Percentiles rank a stretch among this genome's conserved stretches.
Conservation (phyloP, 768 basidiomycete species). For the Termitomyces sp. region DNA sequence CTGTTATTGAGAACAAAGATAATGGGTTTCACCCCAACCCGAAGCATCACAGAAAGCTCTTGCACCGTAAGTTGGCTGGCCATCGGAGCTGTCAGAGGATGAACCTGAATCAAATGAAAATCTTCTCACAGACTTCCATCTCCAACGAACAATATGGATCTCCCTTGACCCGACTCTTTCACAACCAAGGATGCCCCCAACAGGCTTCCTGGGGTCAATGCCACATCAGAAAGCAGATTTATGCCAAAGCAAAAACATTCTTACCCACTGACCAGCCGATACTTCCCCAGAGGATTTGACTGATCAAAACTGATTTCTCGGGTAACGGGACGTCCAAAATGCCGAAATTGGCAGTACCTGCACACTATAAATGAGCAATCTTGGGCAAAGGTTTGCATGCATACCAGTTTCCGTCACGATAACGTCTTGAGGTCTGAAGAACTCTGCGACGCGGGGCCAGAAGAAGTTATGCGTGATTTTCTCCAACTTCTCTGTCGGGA, state of each 20-base stretch:
- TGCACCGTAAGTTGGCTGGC: constrained; percentile 73
- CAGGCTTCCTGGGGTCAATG: constrained; percentile 40
- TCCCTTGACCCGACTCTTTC: constrained; percentile 50
- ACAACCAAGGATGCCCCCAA: constrained; percentile 84
- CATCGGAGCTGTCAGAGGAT: not conserved
- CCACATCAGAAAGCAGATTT: not conserved
- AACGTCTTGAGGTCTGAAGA: constrained; percentile 71
- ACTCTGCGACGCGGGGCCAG: constrained; percentile 75
- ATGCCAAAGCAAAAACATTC: constrained; percentile 5
- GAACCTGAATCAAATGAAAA: not conserved
- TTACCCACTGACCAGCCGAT: constrained; percentile 87
- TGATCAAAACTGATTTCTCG: constrained; percentile 56
- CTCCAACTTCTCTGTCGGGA: constrained; percentile 48
- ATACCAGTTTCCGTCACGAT: constrained; percentile 85
- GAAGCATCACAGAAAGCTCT: constrained; percentile 83
- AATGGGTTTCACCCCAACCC: constrained; percentile 69
- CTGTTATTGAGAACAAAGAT: constrained; percentile 80
- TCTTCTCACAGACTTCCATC: constrained; percentile 71
- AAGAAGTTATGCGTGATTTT: constrained; percentile 75
- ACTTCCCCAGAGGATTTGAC: constrained; percentile 86
- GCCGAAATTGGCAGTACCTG: constrained; percentile 81
- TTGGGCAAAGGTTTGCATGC: not conserved
- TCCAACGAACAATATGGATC: constrained; percentile 83
- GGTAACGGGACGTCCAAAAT: constrained; percentile 80
- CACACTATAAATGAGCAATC: not conserved